phyloP scores from a whole-genome alignment of 164 flowering plant species.

The Echeveria elegans region DNA sequence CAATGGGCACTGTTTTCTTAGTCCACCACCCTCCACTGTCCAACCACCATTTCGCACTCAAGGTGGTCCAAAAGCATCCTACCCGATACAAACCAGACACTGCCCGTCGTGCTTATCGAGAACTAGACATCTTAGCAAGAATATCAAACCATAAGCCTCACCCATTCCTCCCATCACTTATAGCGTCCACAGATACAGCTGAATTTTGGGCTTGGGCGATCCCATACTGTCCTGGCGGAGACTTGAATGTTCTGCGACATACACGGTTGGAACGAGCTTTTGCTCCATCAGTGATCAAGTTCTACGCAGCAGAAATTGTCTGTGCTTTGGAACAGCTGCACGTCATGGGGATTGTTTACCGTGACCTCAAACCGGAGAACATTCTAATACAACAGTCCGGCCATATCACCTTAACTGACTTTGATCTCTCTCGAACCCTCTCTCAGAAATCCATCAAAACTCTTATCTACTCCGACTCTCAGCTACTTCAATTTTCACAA shows the following conservation, averaged over 20 bases:
- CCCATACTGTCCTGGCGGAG: constrained; percentile 89
- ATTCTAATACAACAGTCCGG: constrained; percentile 50
- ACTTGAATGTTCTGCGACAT: constrained; percentile 79
- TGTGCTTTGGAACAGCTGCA: constrained; percentile 56
- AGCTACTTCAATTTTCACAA: background rate
- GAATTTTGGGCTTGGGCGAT: constrained; percentile 71
- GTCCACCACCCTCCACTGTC: background rate
- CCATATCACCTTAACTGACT: constrained; percentile 64
- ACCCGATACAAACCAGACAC: background rate
- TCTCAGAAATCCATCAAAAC: constrained; percentile 10
- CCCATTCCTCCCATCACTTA: constrained; percentile 67
- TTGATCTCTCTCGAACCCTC: constrained; percentile 50
- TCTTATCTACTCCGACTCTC: constrained; percentile 8
- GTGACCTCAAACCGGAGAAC: constrained; percentile 68
- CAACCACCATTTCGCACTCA: background rate
- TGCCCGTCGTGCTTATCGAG: background rate
- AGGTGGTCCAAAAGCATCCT: background rate
- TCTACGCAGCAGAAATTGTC: constrained; percentile 51
- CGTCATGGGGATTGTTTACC: constrained; percentile 40
- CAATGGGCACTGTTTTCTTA: background rate
- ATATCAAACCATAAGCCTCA: constrained; percentile 28
- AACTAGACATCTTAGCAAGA: constrained; percentile 43
- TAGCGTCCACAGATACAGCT: constrained; percentile 40
- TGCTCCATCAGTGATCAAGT: constrained; percentile 50
- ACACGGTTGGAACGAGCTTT: constrained; percentile 52